Conservation (phyloP, 495 filamentous ascomycete genomes). For the Podospora pseudopauciseta region DNA sequence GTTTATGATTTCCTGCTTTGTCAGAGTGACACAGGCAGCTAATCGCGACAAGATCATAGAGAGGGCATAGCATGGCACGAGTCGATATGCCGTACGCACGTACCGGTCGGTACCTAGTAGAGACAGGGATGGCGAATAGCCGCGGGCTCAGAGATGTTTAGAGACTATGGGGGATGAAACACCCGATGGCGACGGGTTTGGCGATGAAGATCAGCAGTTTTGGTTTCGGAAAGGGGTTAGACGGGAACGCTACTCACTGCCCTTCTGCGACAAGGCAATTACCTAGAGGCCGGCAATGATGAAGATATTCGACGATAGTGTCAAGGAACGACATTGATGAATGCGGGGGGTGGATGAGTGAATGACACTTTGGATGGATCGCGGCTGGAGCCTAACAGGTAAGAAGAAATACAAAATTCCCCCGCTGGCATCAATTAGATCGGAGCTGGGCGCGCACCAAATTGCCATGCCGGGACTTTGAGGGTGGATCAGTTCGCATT, state of each 20-base stretch:
- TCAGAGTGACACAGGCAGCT: neutral
- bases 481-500: neutral
- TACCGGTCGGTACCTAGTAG: neutral
- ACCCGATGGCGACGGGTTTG: slow-evolving; percentile 22
- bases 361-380: neutral
- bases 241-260: neutral
- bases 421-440: neutral
- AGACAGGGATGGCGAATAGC: slow-evolving; percentile 6
- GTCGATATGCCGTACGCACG: neutral
- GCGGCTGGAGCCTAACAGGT: neutral
- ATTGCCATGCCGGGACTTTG: neutral
- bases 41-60: neutral
- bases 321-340: too few relatives aligned
- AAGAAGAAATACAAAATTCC: neutral
- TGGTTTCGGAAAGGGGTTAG: slow-evolving; percentile 17
- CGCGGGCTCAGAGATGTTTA: neutral
- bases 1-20: slow-evolving; percentile 4
- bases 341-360: neutral
- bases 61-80: too few relatives aligned
- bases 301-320: neutral
- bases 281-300: neutral
- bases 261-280: neutral
- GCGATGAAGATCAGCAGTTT: slow-evolving; percentile 18
- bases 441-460: neutral
- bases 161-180: slow-evolving; percentile 1